Evolutionary conservation across 2,329 filamentous ascomycete genomes (phyloP).

Genomic region (Verticillium klebahnii): DNA sequence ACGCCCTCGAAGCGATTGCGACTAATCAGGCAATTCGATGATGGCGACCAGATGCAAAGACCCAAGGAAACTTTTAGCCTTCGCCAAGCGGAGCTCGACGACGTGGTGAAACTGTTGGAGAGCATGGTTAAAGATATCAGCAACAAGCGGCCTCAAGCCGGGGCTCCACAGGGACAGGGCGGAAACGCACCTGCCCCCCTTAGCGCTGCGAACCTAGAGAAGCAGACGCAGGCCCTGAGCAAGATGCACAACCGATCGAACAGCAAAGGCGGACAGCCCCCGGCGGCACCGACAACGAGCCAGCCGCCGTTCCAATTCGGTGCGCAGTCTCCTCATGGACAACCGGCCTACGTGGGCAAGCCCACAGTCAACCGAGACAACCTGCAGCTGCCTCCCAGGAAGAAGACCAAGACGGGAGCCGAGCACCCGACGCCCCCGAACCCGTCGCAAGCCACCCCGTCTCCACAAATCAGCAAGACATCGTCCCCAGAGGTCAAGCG

Average conservation of each 20-base stretch:
- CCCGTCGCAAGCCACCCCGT: conserved; percentile 36
- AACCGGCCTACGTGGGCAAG: conserved; percentile 50
- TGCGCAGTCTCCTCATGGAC: conserved; percentile 53
- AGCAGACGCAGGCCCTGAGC: conserved; percentile 43
- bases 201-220: conserved; percentile 46
- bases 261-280: conserved; percentile 44
- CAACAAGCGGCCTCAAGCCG: conserved; percentile 21
- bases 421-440: conserved; percentile 30
- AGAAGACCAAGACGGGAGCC: conserved; percentile 46
- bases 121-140: conserved; percentile 46
- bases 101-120: conserved; percentile 41
- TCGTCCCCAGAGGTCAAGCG: conserved; percentile 41
- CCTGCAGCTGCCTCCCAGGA: conserved; percentile 50
- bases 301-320: conserved; percentile 55
- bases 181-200: conserved; percentile 22
- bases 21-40: conserved; percentile 47
- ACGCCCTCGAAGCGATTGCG: conserved; percentile 40
- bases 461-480: conserved; percentile 44
- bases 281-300: conserved; percentile 51
- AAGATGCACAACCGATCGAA: conserved; percentile 40
- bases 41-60: conserved; percentile 40
- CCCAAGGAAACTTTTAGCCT: conserved; percentile 49
- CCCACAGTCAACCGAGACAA: conserved; percentile 47
- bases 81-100: conserved; percentile 44
- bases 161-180: conserved; percentile 4